Evolutionary conservation across 2,329 filamentous ascomycete genomes (phyloP).

Genomic region (Kalmusia sp.): DNA sequence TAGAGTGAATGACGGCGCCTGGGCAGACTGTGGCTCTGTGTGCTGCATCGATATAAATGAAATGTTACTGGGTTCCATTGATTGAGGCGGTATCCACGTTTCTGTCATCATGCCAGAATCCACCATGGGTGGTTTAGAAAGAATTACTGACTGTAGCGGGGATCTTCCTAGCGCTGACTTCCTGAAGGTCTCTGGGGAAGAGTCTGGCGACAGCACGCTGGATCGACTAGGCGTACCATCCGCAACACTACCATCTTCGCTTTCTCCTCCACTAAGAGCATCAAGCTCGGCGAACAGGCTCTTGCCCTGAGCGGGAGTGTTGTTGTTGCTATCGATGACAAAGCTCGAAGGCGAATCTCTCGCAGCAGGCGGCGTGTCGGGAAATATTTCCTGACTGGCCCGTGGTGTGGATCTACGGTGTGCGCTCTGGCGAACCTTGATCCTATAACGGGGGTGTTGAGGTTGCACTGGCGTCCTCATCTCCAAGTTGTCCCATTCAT

Average conservation of each 20-base stretch:
- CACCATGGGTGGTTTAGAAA: constrained; percentile 57
- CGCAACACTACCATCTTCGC: constrained; percentile 57
- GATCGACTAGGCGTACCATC: constrained; percentile 46
- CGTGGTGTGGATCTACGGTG: constrained; percentile 61
- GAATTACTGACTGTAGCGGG: constrained; percentile 25
- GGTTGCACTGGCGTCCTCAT: constrained; percentile 69
- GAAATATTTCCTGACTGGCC: constrained; percentile 64
- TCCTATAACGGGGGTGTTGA: constrained; percentile 72
- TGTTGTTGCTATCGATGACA: constrained; percentile 52
- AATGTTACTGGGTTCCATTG: constrained; percentile 18
- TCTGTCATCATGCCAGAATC: constrained; percentile 70
- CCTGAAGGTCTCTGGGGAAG: constrained; percentile 37
- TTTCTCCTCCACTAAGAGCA: constrained; percentile 73
- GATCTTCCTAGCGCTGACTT: constrained; percentile 29
- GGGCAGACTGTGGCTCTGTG: constrained; percentile 27
- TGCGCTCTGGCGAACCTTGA: constrained; percentile 72
- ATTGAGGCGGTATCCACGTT: constrained; percentile 55
- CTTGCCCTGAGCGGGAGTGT: constrained; percentile 65
- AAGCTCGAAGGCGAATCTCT: constrained; percentile 62
- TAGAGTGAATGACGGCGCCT: constrained; percentile 4
- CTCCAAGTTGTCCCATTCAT: constrained; percentile 71
- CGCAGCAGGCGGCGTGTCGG: constrained; percentile 66
- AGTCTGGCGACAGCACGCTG: constrained; percentile 39
- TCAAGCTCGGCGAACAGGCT: constrained; percentile 92
- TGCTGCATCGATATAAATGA: constrained; percentile 38